Evolutionary conservation across 148 eudicot genomes (phyloP), one percentile per base, ranked within the genome.

Genomic region (Mesembryanthemum crystallinum): DNA sequence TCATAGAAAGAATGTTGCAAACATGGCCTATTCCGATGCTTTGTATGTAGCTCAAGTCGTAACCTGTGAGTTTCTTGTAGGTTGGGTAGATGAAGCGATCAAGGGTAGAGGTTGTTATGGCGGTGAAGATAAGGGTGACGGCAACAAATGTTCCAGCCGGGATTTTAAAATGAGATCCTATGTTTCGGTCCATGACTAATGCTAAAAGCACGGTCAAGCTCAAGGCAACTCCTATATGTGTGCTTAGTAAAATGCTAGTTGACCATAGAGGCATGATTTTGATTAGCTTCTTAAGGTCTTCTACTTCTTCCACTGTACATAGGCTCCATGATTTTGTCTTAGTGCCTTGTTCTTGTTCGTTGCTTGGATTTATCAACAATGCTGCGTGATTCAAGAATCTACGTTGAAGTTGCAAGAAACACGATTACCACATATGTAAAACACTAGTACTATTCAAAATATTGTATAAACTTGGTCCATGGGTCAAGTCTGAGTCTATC

Each of bases 131-230:
- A 13, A 85, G 81, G n/a, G 75, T 64, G n/a, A 87, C 61, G 24
- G 79, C 83, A 0, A 81, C 60, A 49, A 81, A 78, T 1, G 88
- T 78, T 0, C 83, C 83, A 1, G 86, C 83, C 0, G 88, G 86
- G 12, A 83, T 73, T 71, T 79, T 70, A 73, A 81, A 81, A 42
- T 75, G 37, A 5, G 79, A 49, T 5, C 86, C 86, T 2, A 87
- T 67, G 37, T 62, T 65, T 64, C 86, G 52, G 23, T 87, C 87
- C 88, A 85, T 85, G 67, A 84, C 82, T 72, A 87, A 71, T 45
- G 97, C 92, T 84, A 89, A 91, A 13, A 93, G 86, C 15, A 84
- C 78, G 0, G 79, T 43, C 49, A 91, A 49, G 77, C 97, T 87
- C 5, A 57, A n/a, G 35, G 83, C 89, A 51, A 88, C 85, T 28